Evolutionary conservation across 2,329 filamentous ascomycete genomes (phyloP).

Genomic region (Fusarium siculi): DNA sequence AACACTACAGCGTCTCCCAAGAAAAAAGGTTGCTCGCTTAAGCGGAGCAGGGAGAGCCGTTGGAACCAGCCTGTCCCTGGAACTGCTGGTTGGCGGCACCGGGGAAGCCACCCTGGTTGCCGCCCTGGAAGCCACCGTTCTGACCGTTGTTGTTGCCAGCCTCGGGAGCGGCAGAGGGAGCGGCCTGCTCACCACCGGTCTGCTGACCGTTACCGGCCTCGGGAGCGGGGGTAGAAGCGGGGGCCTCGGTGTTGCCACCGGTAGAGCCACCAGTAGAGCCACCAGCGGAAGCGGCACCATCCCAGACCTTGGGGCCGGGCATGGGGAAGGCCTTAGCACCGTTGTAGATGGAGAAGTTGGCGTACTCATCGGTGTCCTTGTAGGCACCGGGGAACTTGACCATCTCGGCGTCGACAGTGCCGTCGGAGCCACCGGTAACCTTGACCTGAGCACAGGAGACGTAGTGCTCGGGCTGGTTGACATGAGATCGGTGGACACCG

Average conservation of each 20-base stretch:
- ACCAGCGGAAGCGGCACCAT: not conserved
- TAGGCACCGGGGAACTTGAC: conserved; percentile 24
- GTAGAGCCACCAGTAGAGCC: not conserved
- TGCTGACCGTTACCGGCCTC: not conserved
- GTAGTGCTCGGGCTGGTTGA: conserved; percentile 26
- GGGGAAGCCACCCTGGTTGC: conserved; percentile 1
- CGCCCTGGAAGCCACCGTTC: not conserved
- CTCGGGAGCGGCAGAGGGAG: not conserved
- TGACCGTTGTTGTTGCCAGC: not conserved
- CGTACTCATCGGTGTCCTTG: conserved; percentile 14
- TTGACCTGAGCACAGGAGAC: conserved; percentile 23
- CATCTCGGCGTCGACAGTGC: conserved; percentile 22
- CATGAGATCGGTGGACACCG: conserved; percentile 18
- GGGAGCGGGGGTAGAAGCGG: not conserved
- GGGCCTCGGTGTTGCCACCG: not conserved
- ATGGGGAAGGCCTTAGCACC: conserved; percentile 20
- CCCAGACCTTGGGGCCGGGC: conserved; percentile 20
- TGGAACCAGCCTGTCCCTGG: conserved; percentile 2
- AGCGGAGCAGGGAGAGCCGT: conserved; percentile 11
- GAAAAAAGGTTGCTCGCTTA: conserved; percentile 1
- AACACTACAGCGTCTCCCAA: not conserved
- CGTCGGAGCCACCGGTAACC: conserved; percentile 14
- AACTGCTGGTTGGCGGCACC: conserved; percentile 4
- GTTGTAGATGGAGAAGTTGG: conserved; percentile 26
- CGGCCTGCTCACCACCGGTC: not conserved